Evolutionary conservation across 2,329 filamentous ascomycete genomes (phyloP).

Genomic region (Aureobasidium sp.): DNA sequence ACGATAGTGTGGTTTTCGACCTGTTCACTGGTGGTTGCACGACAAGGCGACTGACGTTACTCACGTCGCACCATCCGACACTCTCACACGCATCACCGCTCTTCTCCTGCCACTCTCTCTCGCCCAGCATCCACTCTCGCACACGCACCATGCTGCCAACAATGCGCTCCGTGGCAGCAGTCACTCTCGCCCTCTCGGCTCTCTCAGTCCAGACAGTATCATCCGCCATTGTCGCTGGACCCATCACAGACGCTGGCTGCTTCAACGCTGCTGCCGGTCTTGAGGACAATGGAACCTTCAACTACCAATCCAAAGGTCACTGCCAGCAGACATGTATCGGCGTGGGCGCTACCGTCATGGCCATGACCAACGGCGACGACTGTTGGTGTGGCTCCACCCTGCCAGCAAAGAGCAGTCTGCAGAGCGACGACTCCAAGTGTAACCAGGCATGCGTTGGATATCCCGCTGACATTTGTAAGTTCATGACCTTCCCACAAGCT

Average conservation of each 20-base stretch:
- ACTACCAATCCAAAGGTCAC: slow-evolving; percentile 47
- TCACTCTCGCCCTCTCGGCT: slow-evolving; percentile 9
- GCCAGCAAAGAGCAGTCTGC: slow-evolving; percentile 48
- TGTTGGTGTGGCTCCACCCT: slow-evolving; percentile 69
- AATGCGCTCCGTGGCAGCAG: background rate
- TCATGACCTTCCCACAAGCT: background rate
- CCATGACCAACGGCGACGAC: slow-evolving; percentile 49
- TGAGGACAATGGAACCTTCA: slow-evolving; percentile 39
- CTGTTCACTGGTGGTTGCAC: background rate
- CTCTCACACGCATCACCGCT: background rate
- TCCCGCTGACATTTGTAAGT: slow-evolving; percentile 56
- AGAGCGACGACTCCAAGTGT: slow-evolving; percentile 53
- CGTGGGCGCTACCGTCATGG: slow-evolving; percentile 48
- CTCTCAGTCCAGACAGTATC: slow-evolving; percentile 3
- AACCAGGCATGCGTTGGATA: slow-evolving; percentile 58
- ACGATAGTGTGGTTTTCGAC: slow-evolving; percentile 10
- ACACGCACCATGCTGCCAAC: background rate
- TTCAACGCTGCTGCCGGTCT: slow-evolving; percentile 42
- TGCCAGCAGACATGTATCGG: slow-evolving; percentile 46
- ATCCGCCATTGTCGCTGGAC: slow-evolving; percentile 11
- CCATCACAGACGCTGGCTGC: slow-evolving; percentile 39
- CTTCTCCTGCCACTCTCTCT: background rate
- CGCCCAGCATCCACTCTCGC: background rate
- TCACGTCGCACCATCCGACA: background rate
- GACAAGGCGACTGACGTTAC: slow-evolving; percentile 1